Percentiles rank a stretch among this genome's conserved stretches.
These are phyloP conservation scores for Aegilops tauschii DNA, from an alignment of 176 grass and related monocot genomes.

Conservation along the genomic window DNA sequence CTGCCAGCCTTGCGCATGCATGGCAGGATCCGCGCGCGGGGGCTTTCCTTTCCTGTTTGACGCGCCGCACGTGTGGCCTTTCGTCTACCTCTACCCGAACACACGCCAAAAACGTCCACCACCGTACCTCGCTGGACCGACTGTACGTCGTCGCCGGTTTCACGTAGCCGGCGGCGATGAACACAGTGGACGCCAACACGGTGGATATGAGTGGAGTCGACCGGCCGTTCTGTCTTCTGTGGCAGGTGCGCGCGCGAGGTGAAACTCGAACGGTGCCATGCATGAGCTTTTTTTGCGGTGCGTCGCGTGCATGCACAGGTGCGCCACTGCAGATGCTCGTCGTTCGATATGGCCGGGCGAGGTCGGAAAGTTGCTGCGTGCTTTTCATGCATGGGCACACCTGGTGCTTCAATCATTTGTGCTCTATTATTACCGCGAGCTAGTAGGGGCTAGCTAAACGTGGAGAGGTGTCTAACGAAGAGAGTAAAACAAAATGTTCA, in stretches of 20 bases:
- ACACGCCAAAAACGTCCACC: neutral
- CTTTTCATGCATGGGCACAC: neutral
- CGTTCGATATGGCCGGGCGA: neutral
- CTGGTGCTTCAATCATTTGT: neutral
- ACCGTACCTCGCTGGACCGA: neutral
- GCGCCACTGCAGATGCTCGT: neutral
- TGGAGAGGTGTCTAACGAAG: neutral
- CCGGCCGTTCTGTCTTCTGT: too few species aligned
- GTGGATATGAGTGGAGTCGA: too few species aligned
- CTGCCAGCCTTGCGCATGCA: neutral
- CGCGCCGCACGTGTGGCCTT: neutral
- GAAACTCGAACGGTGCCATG: neutral
- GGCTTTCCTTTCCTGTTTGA: neutral
- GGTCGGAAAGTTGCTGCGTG: neutral
- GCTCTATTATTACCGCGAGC: constrained; percentile 1
- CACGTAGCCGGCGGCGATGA: neutral
- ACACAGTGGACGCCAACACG: too few species aligned
- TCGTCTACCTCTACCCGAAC: neutral
- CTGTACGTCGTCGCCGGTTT: neutral
- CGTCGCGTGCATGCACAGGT: constrained; percentile 7
- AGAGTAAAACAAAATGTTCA: neutral
- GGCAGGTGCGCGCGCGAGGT: neutral
- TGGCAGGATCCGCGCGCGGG: neutral
- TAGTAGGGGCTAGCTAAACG: neutral
- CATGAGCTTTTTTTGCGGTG: neutral